Evolutionary conservation across 768 basidiomycete species (phyloP).

Genomic region (Saitozyma podzolica): DNA sequence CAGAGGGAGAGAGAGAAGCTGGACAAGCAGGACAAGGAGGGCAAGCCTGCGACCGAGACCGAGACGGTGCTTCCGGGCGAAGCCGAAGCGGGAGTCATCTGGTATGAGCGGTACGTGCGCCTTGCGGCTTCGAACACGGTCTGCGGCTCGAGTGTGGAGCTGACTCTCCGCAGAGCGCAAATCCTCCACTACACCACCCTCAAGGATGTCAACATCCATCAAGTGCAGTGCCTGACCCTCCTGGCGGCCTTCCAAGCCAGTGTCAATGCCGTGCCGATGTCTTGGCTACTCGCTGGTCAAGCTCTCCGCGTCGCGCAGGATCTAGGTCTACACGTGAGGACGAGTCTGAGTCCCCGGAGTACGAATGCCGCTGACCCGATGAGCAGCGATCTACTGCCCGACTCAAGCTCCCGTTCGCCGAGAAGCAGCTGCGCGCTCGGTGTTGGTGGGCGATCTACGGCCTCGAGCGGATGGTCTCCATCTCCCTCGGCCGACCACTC

Average conservation of each 20-base stretch:
- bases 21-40: slow-evolving; percentile 56
- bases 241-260: slow-evolving; percentile 87
- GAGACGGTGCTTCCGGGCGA: slow-evolving; percentile 59
- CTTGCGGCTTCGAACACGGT: neutral
- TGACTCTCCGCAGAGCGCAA: slow-evolving; percentile 63
- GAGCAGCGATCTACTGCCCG: slow-evolving; percentile 76
- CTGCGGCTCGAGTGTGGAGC: neutral
- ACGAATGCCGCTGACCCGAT: slow-evolving; percentile 6
- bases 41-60: slow-evolving; percentile 65
- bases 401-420: slow-evolving; percentile 66
- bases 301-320: slow-evolving; percentile 87
- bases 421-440: slow-evolving; percentile 85
- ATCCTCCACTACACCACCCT: slow-evolving; percentile 90
- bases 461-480: slow-evolving; percentile 76
- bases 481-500: slow-evolving; percentile 82
- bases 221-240: slow-evolving; percentile 86
- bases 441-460: slow-evolving; percentile 95
- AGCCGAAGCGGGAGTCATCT: slow-evolving; percentile 45
- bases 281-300: slow-evolving; percentile 89
- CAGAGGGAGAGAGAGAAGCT: slow-evolving; percentile 53
- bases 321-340: slow-evolving; percentile 81
- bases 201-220: slow-evolving; percentile 75
- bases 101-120: slow-evolving; percentile 46
- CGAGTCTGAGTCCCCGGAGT: neutral
- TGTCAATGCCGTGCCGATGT: slow-evolving; percentile 88